Evolutionary conservation across 108 stramenopile species (phyloP), one percentile per base, ranked within the genome.

Genomic region (Fragilaria radians): DNA sequence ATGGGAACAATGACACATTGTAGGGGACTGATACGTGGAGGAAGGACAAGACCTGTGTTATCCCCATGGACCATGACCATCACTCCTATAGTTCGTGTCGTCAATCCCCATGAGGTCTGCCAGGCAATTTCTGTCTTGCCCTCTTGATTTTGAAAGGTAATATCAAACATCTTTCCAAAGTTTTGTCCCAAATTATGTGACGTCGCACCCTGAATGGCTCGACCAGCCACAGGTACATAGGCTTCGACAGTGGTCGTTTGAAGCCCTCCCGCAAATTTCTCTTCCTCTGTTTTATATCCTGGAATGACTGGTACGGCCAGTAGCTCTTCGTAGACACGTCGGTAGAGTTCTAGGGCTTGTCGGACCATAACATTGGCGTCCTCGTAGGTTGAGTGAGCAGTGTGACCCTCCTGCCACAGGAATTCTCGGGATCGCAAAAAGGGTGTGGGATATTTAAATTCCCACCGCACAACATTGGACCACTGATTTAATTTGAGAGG

Each of bases 51-150:
- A 14, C 99, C 99, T 32, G 87, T 88, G 78, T 99, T 95, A 71
- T 99, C 99, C 2, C 97, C 97, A 60, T 99, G 99, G 32, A 96
- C 96, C 98, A 99, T 98, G 34, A 99, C 83, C 90, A 96, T 96
- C 28, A 98, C 99, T 48, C 99, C 99, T 62, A 99, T 93, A 1
- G 96, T 94, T 26, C 99, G 87, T 2, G 98, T 99, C 19, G 96
- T 99, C 51, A 99, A 67, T 22, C 98, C 99, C 97, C 97, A 99
- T 28, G 92, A 94, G 21, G 97, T 98, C 75, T 98, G 97, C 97
- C 97, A 98, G 0, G 79, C 90, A 52, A 89, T 80, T 46, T 88
- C 77, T 3, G 76, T 70, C 64, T 90, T 85, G 7, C 96, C 95
- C 61, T 91, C 91, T 52, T 94, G 93, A 73, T 95, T 91, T 65